These are phyloP conservation scores for Pythium myriotylum DNA, from an alignment of 352 stramenopile species.

Conservation along the genomic window DNA sequence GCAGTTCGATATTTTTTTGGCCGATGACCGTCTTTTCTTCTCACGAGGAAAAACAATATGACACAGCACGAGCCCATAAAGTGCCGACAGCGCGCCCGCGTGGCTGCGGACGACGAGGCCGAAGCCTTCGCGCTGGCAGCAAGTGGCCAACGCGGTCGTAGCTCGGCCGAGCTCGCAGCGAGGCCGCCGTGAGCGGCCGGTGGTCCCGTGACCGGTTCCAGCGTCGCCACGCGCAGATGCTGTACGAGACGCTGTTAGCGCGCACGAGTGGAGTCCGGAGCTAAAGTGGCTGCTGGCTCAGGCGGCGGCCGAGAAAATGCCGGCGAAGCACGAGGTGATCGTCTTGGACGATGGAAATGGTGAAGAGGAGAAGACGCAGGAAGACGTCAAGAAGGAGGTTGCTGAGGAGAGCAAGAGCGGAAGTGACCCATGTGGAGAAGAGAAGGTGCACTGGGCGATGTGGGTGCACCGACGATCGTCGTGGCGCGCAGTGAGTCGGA, in stretches of 20 bases:
- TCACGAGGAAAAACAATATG: not conserved
- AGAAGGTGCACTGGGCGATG: not conserved
- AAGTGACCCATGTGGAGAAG: not conserved
- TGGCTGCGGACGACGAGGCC: slow-evolving; percentile 4
- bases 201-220: slow-evolving; percentile 1
- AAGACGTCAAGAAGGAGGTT: too few species aligned
- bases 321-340: not conserved
- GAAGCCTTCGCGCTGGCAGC: slow-evolving; percentile 10
- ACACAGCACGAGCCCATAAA: too few species aligned
- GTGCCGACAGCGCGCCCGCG: not conserved
- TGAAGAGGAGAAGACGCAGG: not conserved
- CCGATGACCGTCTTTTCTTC: not conserved
- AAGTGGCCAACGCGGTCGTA: slow-evolving; percentile 7
- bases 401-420: too few species aligned
- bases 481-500: not conserved
- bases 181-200: not conserved
- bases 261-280: not conserved
- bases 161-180: not conserved
- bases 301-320: not conserved
- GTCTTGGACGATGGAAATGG: not conserved
- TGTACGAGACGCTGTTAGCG: slow-evolving; percentile 10
- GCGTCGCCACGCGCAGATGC: slow-evolving; percentile 1
- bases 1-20: not conserved
- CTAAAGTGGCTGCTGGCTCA: slow-evolving; percentile 3
- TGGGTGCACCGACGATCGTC: not conserved